Evolutionary conservation across 495 filamentous ascomycete species (phyloP).

Genomic region (Saxophila tyrrhenica): DNA sequence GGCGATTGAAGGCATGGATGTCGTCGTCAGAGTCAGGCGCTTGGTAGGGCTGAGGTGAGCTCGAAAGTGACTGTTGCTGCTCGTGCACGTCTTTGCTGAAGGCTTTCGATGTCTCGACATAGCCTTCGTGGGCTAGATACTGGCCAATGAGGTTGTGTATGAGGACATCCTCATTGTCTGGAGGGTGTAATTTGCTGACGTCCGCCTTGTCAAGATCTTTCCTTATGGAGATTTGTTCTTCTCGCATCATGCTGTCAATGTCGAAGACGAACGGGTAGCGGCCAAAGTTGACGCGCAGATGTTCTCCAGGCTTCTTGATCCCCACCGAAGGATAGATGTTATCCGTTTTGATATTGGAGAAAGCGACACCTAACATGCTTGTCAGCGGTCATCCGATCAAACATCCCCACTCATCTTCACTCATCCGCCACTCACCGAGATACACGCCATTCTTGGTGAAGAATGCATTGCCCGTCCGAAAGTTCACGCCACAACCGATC

Average conservation of each 20-base stretch:
- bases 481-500: slow-evolving; percentile 90
- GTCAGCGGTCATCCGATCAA: neutral
- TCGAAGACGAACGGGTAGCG: slow-evolving; percentile 82
- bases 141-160: slow-evolving; percentile 77
- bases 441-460: slow-evolving; percentile 88
- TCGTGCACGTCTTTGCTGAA: slow-evolving; percentile 69
- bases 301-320: slow-evolving; percentile 81
- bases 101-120: slow-evolving; percentile 83
- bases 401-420: neutral
- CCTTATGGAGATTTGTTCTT: slow-evolving; percentile 49
- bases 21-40: slow-evolving; percentile 73
- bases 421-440: slow-evolving; percentile 46
- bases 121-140: slow-evolving; percentile 89
- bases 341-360: slow-evolving; percentile 60
- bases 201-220: slow-evolving; percentile 43
- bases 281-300: slow-evolving; percentile 84
- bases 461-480: slow-evolving; percentile 73
- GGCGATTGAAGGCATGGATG: slow-evolving; percentile 73
- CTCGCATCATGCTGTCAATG: slow-evolving; percentile 78
- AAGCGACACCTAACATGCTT: slow-evolving; percentile 54
- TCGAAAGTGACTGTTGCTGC: slow-evolving; percentile 41
- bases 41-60: slow-evolving; percentile 40
- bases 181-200: slow-evolving; percentile 48
- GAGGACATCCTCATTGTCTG: slow-evolving; percentile 60
- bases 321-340: slow-evolving; percentile 77